Base-by-base conservation (phyloP, 108 stramenopile species). In the Fistulifera solaris region DNA sequence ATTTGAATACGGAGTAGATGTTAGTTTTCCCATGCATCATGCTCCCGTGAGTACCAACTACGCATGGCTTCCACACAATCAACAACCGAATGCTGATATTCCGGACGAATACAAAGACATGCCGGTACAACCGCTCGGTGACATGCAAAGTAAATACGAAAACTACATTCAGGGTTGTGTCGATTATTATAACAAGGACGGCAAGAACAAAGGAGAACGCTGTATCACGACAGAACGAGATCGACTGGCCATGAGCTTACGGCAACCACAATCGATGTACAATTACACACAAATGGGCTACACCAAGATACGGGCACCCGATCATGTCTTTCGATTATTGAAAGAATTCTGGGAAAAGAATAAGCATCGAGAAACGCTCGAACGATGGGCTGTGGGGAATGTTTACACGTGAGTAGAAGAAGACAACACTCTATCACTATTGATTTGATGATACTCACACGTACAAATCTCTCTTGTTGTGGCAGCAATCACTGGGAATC, bases 231-330 rank as follows among this genome's bases (percentile, higher is more conserved):
- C 68, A 22, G 89, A 92, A 67, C 47, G 59, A 1, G 89, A 87
- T 38, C 83, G 89, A 1, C 51, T 92, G 17, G 77, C 71, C 48
- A 92, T 92, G 89, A 70, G 58, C 11, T 43, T 83, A 8, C 69
- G 89, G 18, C 89, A 92, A 56, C 83, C 85, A 4, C 51, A 69
- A 27, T 68, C 67, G 47, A 85, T 92, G 83, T 22, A 38, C 25
- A 83, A 83, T 48, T 85, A 80, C 58, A 85, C 84, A 17, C 48
- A 69, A 21, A 41, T 72, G 44, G 84, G 84, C 22, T 85, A 74
- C 49, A 65, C 69, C 25, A 85, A 85, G 27, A 79, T 79, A 38
- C 58, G 56, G 46, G 71, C 77, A 10, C 77, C 77, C 11, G 54
- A 61, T 11, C 61, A 51, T 18, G 67, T 85, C 22, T 75, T 76